Conservation (phyloP, 345 rosid species). For the Xanthoceras sorbifolium region DNA sequence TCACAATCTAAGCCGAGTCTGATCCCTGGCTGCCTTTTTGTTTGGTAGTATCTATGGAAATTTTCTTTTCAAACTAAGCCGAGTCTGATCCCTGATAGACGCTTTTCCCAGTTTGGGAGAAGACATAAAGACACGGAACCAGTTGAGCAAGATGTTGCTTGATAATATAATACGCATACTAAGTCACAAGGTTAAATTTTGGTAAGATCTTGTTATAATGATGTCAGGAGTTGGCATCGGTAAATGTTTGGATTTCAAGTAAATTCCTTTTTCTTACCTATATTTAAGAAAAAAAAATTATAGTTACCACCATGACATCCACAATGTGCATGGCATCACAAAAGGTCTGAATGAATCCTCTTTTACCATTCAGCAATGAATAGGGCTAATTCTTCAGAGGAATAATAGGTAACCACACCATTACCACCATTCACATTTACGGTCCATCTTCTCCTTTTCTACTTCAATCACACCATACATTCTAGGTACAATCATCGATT, state of each 20-base stretch:
- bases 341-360: background rate
- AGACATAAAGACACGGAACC: background rate
- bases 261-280: background rate
- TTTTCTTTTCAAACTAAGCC: background rate
- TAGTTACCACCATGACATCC: background rate
- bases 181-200: background rate
- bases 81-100: background rate
- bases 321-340: background rate
- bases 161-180: background rate
- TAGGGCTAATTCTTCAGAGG: background rate
- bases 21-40: too few species aligned
- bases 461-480: background rate
- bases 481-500: background rate
- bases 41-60: too few species aligned
- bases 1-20: background rate
- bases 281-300: background rate
- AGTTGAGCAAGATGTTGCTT: background rate
- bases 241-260: background rate
- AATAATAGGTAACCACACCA: background rate
- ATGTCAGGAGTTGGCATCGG: background rate
- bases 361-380: background rate
- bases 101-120: background rate
- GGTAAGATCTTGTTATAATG: constrained; percentile 5
- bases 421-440: background rate
- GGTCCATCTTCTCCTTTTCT: constrained; percentile 3